Evolutionary conservation across 2,329 filamentous ascomycete genomes (phyloP), one percentile per base, ranked within the genome.

Genomic region (Parastagonospora nodorum): DNA sequence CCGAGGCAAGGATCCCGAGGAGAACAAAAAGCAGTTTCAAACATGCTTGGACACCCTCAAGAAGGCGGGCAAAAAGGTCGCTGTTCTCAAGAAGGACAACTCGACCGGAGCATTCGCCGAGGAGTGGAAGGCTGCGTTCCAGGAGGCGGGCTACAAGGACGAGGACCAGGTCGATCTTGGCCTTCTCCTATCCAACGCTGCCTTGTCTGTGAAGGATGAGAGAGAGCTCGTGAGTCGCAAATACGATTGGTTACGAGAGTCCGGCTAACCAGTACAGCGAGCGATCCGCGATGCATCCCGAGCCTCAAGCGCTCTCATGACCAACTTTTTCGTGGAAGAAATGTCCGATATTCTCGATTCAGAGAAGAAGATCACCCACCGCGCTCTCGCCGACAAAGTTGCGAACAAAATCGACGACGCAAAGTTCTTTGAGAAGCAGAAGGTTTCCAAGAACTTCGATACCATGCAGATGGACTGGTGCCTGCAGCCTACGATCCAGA

Each of bases 341-440:
- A 97, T 99, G 92, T 96, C 93, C 43, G 88, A 89, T 63, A 88
- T 97, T 45, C 85, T 99, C 53, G 94, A 99, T 69, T 88, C 92
- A 61, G 95, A 97, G 74, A 97, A 96, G 80, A 96, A 96, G 72
- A 91, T 97, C 70, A 94, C 92, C 57, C 94, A 99, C 76, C 90
- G 88, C 59, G 82, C 83, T 2, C 82, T 99, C 7, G 87, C 90
- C n/a, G 86, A 90, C 66, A 94, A 92, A 75, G 88, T 99, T 29
- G 87, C 93, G 61, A 85, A 86, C 67, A 97, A 97, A 77, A 87
- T 99, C 49, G 93, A 97, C 64, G 92, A 99, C 64, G 80, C 84
- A 44, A 96, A 95, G 67, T 99, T 96, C 72, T 99, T 96, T 85
- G 89, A 92, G 69, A 89, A 71, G 83, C 88, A 77, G 51, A 96